Base-by-base conservation (phyloP, 495 filamentous ascomycete species). In the Cryomyces antarcticus region DNA sequence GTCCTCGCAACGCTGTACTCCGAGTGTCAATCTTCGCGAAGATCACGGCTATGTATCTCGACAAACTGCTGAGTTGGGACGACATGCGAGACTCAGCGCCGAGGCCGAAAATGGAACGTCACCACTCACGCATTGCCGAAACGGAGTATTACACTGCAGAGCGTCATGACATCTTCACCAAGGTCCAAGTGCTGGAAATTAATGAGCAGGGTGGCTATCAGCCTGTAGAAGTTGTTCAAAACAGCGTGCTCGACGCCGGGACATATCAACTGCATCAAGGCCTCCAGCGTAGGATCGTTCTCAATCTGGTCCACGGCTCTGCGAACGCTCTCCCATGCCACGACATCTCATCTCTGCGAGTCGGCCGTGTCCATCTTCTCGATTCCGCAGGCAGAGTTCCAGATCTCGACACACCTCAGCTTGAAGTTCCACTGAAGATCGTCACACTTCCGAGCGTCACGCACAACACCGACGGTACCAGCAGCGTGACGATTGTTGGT, bases 11-110 rank as follows among this genome's bases (percentile, higher is more conserved):
- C 31, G 75, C 81, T 6, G 75, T 74, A 6, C 59, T 99, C 36
- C 73, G 92, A 43, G 78, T 96, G n/a, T 83, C 85, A 30, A 79
- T 99, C 44, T 96, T 94, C 55, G 87, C 92, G 28, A 79, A 77
- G 49, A 82, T 94, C 39, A 88, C 81, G 11, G 62, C 77, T 1
- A 93, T 95, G 80, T 89, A 99, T 57, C 71, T 99, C 5, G 89
- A 99, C 55, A 96, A 93, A 60, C 68, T 99, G 31, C 71, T 99
- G 4, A 96, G 92, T 59, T 99, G 89, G 89, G 89, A 99, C 58
- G 92, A 94, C 54, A 94, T 99, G 75, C 72, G 85, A 38, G 88
- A 96, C 53, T 69, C 75, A 7, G 64, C 66, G n/a, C 56, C 63
- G 0, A 62, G 62, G 38, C 67, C 73, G 46, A 74, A 77, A 52